phyloP scores from a whole-genome alignment of 1,284 basidiomycete species.

The Marasmius oreades region DNA sequence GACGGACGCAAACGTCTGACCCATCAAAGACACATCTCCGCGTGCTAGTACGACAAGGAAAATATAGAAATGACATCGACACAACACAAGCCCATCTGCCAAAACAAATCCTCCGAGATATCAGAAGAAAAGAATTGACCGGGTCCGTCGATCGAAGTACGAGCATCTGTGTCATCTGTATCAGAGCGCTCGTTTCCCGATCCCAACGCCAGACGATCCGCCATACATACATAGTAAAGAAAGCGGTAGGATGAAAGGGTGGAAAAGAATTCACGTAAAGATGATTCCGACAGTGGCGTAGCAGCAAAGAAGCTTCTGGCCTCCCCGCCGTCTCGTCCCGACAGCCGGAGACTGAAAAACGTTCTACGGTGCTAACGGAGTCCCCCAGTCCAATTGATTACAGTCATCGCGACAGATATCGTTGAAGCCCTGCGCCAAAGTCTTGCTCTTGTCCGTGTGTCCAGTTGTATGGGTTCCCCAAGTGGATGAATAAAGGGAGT shows the following conservation, averaged over 20 bases:
- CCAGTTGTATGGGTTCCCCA: neutral
- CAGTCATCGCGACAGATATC: neutral
- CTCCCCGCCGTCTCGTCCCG: neutral
- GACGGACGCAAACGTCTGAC: neutral
- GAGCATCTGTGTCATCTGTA: neutral
- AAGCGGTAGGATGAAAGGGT: neutral
- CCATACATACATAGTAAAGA: neutral
- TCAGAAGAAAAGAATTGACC: neutral
- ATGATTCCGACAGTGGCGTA: neutral
- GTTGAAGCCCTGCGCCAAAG: neutral
- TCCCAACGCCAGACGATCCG: neutral
- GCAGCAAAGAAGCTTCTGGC: neutral
- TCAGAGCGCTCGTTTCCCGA: neutral
- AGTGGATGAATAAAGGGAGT: neutral
- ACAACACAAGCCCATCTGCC: neutral
- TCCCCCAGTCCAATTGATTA: neutral
- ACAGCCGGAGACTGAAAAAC: neutral
- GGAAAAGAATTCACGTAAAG: constrained; percentile 1
- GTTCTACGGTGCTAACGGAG: neutral
- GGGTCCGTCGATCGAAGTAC: neutral
- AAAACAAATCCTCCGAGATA: neutral
- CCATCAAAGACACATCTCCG: neutral
- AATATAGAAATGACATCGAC: neutral
- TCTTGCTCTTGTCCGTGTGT: neutral
- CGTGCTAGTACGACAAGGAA: neutral